Base-by-base conservation (phyloP, 306 rosid species). In the Aeschynomene evenia region DNA sequence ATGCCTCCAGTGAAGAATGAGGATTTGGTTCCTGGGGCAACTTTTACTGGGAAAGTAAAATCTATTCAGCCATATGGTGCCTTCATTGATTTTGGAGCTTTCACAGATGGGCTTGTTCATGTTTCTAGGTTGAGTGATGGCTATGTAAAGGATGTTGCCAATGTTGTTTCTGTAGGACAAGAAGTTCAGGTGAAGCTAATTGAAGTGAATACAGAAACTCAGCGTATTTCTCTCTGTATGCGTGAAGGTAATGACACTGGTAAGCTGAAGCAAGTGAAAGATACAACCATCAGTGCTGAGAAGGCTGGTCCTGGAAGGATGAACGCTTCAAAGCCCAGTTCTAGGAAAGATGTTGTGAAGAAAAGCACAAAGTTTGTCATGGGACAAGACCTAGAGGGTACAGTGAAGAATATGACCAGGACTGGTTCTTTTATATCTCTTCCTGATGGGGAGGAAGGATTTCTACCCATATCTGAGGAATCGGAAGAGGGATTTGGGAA, bases 401-500 rank as follows among this genome's bases (percentile, higher is more conserved):
- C 88, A 0, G 99, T 94, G 79, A 94, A 94, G 85, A 94, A 94
- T 77, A 45, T 76, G 73, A 75, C 70, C 23, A 76, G 96, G 88
- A 84, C 87, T 6, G 97, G 99, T 77, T 79, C 97, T 79, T 94
- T 88, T 69, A 81, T 91, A 58, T 79, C 97, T 52, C 99, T 94
- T 81, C 95, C 97, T 11, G 95, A 91, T 24, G 99, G 92, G n/a
- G 96, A 94, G 82, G 99, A 94, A 81, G 98, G 96, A 48, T 94
- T 94, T 77, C 85, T 94, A 52, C 98, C 96, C 8, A 23, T 70
- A 36, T 80, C 92, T 1, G 98, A 94, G 86, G 98, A 90, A 73
- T 15, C 79, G 54, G 83, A 72, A 33, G 90, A 82, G 21, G 96
- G 97, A 76, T 90, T 88, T 77, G 95, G 78, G 37, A 88, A 50